Percentiles rank a stretch among this genome's conserved stretches.
These are phyloP conservation scores for Dissoconium aciculare DNA, from an alignment of 2,329 filamentous ascomycete species.

Conservation along the genomic window DNA sequence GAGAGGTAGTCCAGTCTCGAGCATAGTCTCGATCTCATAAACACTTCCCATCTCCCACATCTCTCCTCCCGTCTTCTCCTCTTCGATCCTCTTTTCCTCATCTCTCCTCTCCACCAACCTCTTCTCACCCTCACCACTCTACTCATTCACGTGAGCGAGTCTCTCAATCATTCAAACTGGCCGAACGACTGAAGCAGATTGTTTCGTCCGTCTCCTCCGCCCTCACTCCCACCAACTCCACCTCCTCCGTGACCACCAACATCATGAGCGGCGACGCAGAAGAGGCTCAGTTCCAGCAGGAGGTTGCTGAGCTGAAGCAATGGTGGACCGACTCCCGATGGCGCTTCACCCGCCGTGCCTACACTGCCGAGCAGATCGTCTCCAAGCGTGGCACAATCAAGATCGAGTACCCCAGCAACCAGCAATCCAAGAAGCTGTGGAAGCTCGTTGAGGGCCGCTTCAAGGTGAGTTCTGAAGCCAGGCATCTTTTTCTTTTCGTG, in stretches of 20 bases:
- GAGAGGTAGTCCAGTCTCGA: no score
- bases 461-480: conserved; percentile 40
- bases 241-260: conserved; percentile 7
- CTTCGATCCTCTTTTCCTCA: no score
- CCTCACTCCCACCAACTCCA: conserved; percentile 14
- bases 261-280: conserved; percentile 42
- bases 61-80: no score
- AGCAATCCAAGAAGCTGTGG: conserved; percentile 89
- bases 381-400: conserved; percentile 83
- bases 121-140: no score
- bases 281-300: conserved; percentile 59
- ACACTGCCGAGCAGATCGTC: conserved; percentile 93
- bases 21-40: no score
- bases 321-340: conserved; percentile 93
- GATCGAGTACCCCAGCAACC: conserved; percentile 82
- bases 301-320: conserved; percentile 75
- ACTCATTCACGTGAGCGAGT: no score
- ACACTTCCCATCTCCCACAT: no score
- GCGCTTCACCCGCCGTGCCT: conserved; percentile 82
- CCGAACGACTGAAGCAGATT: conserved; percentile 23
- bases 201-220: conserved; percentile 18
- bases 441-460: conserved; percentile 74
- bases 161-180: no score
- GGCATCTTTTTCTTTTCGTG: no score
- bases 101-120: no score